Conservation (phyloP, 2,329 filamentous ascomycete species). For the Dissoconium aciculare region DNA sequence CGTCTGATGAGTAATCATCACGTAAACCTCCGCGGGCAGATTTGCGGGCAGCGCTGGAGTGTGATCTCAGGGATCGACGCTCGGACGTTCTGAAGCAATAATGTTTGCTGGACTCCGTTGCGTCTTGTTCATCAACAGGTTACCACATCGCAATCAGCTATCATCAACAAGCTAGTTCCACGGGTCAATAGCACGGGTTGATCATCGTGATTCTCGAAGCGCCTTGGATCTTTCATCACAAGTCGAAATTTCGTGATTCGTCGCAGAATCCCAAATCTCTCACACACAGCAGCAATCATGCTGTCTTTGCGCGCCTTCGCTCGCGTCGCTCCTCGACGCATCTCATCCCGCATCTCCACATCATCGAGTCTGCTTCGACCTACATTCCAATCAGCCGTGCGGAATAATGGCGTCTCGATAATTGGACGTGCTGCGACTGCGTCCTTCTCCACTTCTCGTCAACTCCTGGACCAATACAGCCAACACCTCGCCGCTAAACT, state of each 20-base stretch:
- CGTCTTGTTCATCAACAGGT: too few relatives aligned
- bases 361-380: slow-evolving; percentile 26
- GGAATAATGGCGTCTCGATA: slow-evolving; percentile 11
- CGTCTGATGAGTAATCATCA: too few relatives aligned
- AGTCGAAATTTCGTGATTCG: too few relatives aligned
- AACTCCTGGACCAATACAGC: slow-evolving; percentile 40
- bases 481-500: slow-evolving; percentile 77
- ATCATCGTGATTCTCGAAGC: slow-evolving; percentile 4
- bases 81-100: too few relatives aligned
- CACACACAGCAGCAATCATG: slow-evolving; percentile 22
- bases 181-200: too few relatives aligned
- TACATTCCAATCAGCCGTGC: slow-evolving; percentile 10
- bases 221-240: too few relatives aligned
- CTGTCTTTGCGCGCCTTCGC: slow-evolving; percentile 32
- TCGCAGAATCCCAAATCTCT: background rate
- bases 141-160: too few relatives aligned
- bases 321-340: slow-evolving; percentile 29
- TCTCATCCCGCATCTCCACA: slow-evolving; percentile 27
- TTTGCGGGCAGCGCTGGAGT: too few relatives aligned
- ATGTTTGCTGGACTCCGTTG: too few relatives aligned
- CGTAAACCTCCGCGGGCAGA: too few relatives aligned
- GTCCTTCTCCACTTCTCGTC: slow-evolving; percentile 30
- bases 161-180: too few relatives aligned
- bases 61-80: too few relatives aligned
- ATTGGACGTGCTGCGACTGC: slow-evolving; percentile 13